Evolutionary conservation across 148 eudicot species (phyloP).

Genomic region (Heliamphora exappendiculata): DNA sequence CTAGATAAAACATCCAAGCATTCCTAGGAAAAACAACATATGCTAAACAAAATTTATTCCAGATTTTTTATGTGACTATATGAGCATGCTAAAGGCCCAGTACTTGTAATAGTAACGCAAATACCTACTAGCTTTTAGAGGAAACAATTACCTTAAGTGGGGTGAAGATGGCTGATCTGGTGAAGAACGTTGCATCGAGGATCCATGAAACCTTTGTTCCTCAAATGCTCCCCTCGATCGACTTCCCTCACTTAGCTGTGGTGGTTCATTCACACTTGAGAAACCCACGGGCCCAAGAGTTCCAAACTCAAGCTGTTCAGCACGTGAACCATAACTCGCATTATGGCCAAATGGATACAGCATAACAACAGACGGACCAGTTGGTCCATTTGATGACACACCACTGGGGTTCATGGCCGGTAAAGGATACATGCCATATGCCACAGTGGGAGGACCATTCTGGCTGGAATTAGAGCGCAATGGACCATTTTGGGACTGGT

Average conservation of each 20-base stretch:
- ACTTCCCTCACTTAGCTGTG: slow-evolving; percentile 39
- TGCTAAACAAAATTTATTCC: background rate
- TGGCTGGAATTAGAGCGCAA: slow-evolving; percentile 41
- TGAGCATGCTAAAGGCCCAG: background rate
- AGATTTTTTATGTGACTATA: background rate
- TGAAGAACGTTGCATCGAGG: slow-evolving; percentile 42
- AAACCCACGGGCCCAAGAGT: slow-evolving; percentile 56
- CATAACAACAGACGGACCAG: slow-evolving; percentile 51
- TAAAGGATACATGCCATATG: slow-evolving; percentile 51
- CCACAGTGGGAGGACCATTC: slow-evolving; percentile 34
- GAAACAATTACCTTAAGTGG: slow-evolving; percentile 42
- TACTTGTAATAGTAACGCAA: background rate
- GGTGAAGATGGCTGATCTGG: slow-evolving; percentile 80
- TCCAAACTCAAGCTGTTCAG: slow-evolving; percentile 71
- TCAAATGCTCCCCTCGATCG: slow-evolving; percentile 38
- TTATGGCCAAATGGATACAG: slow-evolving; percentile 68
- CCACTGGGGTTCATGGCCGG: slow-evolving; percentile 42
- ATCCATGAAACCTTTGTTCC: slow-evolving; percentile 50
- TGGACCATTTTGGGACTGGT: slow-evolving; percentile 55
- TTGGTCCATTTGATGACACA: slow-evolving; percentile 45
- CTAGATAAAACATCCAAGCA: too few relatives aligned
- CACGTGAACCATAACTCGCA: slow-evolving; percentile 35
- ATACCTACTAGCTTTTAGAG: background rate
- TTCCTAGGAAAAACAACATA: background rate
- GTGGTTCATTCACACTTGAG: slow-evolving; percentile 35